Evolutionary conservation across 2,329 filamentous ascomycete species (phyloP).

Genomic region (Pseudopyricularia cyperi): DNA sequence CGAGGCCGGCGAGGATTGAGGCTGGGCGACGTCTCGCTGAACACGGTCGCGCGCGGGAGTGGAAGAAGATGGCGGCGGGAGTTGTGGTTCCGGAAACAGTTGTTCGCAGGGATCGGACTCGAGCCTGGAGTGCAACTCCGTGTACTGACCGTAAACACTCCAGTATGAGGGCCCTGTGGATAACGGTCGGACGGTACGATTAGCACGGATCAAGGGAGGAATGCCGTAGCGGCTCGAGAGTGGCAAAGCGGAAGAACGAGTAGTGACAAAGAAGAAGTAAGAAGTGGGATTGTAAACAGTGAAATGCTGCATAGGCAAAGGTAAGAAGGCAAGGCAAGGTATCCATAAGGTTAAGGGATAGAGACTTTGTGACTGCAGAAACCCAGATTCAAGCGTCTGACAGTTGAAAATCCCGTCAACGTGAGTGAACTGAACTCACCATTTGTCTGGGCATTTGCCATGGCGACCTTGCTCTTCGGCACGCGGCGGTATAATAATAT

Average conservation of each 20-base stretch:
- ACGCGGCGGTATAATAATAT: neutral
- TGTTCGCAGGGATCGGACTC: neutral
- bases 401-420: no score
- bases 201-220: neutral
- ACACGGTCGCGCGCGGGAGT: neutral
- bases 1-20: neutral
- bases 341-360: no score
- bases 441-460: neutral
- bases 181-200: neutral
- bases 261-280: no score
- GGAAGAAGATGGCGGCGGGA: neutral
- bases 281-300: no score
- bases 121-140: neutral
- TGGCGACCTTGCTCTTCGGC: neutral
- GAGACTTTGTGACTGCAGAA: no score
- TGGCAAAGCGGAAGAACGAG: no score
- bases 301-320: no score
- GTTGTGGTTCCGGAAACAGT: neutral
- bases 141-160: neutral
- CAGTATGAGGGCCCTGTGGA: neutral
- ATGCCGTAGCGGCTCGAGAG: no score
- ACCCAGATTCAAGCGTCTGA: no score
- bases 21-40: neutral
- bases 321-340: no score
- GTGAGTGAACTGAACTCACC: neutral